Evolutionary conservation across 2,329 filamentous ascomycete species (phyloP), one percentile per base, ranked within the genome.

Genomic region (Cryphonectria radicalis): DNA sequence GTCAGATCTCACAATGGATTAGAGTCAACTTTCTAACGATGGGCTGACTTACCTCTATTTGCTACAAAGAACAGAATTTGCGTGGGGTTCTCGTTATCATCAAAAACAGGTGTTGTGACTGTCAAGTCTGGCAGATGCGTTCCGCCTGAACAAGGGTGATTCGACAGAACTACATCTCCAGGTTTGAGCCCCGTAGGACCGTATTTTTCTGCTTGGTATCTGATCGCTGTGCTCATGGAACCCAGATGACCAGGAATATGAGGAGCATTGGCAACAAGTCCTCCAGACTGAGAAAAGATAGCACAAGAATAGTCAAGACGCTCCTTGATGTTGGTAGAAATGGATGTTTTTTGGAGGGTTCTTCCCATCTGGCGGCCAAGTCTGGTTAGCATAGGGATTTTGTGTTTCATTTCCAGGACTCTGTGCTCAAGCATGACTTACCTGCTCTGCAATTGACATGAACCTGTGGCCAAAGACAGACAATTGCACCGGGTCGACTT

Each of bases 51-150:
- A 59, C 55, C 55, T 59, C 55, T 59, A 17, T 59, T 93, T 0
- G 93, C 93, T 1, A 93, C 92, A 73, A 94, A 95, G 80, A 95
- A 95, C 68, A 95, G 86, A 72, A 95, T 94, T 25, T 91, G 88
- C 69, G 55, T 59, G 13, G 55, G 55, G 7, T 91, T 88, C 2
- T 90, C 90, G 50, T 79, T 78, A 17, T 80, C 79, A 73, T 89
- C 89, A 79, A 95, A 95, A 0, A 93, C 92, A 0, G 93, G 93
- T 43, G 93, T 95, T 70, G 94, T 87, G 42, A 94, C 90, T 0
- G 93, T 96, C 71, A 96, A 93, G 77, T 96, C 93, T 1, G 93
- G 93, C 42, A 96, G 82, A 82, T 96, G 93, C 0, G 93, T 97
- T 59, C 93, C 93, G 50, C 93, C 93, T 76, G 90, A 95, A 78